Percentiles rank a stretch among this genome's conserved stretches.
Evolutionary conservation across 768 basidiomycete species (phyloP).

Genomic region (Calocybe cyanea): DNA sequence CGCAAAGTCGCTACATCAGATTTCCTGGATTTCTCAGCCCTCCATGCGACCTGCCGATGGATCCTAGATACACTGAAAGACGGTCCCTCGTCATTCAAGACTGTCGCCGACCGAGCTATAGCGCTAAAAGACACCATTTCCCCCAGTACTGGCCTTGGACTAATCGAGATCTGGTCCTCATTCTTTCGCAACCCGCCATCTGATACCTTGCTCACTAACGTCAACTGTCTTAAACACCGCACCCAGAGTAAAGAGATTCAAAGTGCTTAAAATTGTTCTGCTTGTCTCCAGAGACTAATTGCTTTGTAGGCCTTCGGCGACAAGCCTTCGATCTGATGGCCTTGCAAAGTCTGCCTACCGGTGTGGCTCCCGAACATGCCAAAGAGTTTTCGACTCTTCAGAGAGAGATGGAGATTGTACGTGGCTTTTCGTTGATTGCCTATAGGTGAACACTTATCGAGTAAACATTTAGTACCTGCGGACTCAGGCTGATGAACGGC

Average conservation of each 20-base stretch:
- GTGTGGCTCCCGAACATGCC: slow-evolving; percentile 17
- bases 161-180: slow-evolving; percentile 68
- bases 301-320: slow-evolving; percentile 30
- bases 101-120: slow-evolving; percentile 28
- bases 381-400: slow-evolving; percentile 12
- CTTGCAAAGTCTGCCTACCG: slow-evolving; percentile 27
- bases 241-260: slow-evolving; percentile 16
- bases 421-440: background rate
- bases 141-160: slow-evolving; percentile 66
- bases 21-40: slow-evolving; percentile 61
- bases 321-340: slow-evolving; percentile 40
- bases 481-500: background rate
- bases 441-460: background rate
- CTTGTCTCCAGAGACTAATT: background rate
- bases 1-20: slow-evolving; percentile 32
- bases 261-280: slow-evolving; percentile 8
- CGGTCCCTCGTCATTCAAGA: slow-evolving; percentile 28
- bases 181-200: slow-evolving; percentile 29
- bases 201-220: slow-evolving; percentile 5
- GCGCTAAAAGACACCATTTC: slow-evolving; percentile 47
- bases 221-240: slow-evolving; percentile 19
- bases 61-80: slow-evolving; percentile 39
- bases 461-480: slow-evolving; percentile 5
- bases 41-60: slow-evolving; percentile 56
- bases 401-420: slow-evolving; percentile 22